Conservation (phyloP, 352 stramenopile genomes). For the Pythium myriotylum region DNA sequence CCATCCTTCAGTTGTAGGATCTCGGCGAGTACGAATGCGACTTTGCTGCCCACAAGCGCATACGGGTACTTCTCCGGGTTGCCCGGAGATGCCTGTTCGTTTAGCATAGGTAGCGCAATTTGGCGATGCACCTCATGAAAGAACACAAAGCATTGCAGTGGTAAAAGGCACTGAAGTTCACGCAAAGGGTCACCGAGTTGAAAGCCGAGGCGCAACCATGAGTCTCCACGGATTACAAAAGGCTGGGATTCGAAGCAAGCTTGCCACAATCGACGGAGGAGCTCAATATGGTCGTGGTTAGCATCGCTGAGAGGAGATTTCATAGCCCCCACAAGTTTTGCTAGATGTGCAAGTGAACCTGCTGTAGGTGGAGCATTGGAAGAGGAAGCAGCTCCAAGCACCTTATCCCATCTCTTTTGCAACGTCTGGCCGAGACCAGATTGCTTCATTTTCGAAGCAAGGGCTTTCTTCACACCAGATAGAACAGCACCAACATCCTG, state of each 20-base stretch:
- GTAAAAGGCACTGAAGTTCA: constrained; percentile 72
- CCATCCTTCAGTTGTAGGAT: constrained; percentile 77
- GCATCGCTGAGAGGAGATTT: constrained; percentile 56
- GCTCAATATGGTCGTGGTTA: constrained; percentile 71
- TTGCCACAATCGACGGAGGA: constrained; percentile 69
- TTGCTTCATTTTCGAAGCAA: constrained; percentile 83
- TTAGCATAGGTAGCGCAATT: constrained; percentile 66
- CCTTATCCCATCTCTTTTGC: constrained; percentile 82
- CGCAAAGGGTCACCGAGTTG: constrained; percentile 63
- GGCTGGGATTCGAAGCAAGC: constrained; percentile 71
- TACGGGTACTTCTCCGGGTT: constrained; percentile 66
- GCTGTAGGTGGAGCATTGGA: constrained; percentile 56
- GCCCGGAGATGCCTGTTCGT: constrained; percentile 41
- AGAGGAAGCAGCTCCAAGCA: constrained; percentile 36
- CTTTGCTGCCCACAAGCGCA: constrained; percentile 50
- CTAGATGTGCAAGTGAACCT: constrained; percentile 59
- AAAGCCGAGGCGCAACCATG: constrained; percentile 73
- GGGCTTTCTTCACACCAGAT: constrained; percentile 76
- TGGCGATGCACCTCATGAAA: constrained; percentile 79
- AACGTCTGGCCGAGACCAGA: constrained; percentile 66
- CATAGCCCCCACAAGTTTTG: constrained; percentile 66
- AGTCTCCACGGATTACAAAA: constrained; percentile 42
- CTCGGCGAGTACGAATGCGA: constrained; percentile 65
- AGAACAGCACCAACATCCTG: constrained; percentile 69
- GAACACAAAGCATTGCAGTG: constrained; percentile 80